Evolutionary conservation across 257 asterid species (phyloP), one percentile per base, ranked within the genome.

Genomic region (Solanum arcanum): DNA sequence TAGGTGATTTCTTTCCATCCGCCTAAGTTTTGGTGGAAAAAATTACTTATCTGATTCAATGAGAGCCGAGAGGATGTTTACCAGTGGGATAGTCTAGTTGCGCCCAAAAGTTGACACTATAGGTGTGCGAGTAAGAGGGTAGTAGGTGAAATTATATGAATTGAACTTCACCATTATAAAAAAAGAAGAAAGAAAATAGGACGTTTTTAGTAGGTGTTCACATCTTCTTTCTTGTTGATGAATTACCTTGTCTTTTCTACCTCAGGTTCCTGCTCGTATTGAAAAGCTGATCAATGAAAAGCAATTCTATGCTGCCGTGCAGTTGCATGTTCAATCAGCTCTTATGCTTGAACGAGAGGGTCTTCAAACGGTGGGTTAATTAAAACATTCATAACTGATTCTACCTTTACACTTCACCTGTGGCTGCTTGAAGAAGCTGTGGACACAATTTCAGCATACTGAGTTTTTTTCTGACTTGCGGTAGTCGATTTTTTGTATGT

Each of bases 341-440:
- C 88, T 96, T 90, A 97, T 97, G 99, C 98, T 96, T 85, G 99
- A 95, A 91, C 92, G 99, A 89, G 99, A 97, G 89, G 99, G 99
- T 89, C 98, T 97, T 89, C 99, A 96, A 89, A 94, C 96, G 93
- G 99, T 96, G 90, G 86, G 99, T 93, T 31, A 70, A 27, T 49
- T 49, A 47, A 31, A 84, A 44, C 75, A 56, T 76, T 49, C 60
- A 70, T 66, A 56, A 29, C 87, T 20, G 35, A 42, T 68, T 60
- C 56, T 86, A 60, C 11, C 52, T 86, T 52, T 46, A 56, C 35
- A n/a, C 52, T 52, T 39, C 23, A 15, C 85, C 27, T 49, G 46
- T 49, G 69, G 85, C 70, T 81, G 69, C 85, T 49, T 6, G 84
- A 21, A 49, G 64, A 81, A 35, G 49, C 69, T 12, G 83, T 46